These are phyloP conservation scores for Euclidium syriacum DNA, from an alignment of 345 rosid species.

Conservation along the genomic window DNA sequence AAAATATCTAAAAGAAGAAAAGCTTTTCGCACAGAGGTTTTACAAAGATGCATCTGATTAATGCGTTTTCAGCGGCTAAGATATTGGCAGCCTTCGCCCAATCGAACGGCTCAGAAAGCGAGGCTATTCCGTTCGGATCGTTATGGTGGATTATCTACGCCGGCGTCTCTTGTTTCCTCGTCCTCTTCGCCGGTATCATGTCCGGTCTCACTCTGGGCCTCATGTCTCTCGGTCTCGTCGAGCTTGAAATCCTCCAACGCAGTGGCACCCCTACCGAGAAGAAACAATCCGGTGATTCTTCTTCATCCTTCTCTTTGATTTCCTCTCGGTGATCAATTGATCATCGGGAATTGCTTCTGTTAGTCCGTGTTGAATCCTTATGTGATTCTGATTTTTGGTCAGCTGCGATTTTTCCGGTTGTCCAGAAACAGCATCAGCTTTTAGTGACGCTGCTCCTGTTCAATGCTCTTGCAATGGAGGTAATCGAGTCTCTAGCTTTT, in stretches of 20 bases:
- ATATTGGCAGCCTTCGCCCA: constrained; percentile 34
- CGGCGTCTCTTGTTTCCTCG: constrained; percentile 69
- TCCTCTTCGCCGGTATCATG: constrained; percentile 92
- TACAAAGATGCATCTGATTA: constrained; percentile 52
- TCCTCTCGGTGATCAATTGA: neutral
- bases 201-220: constrained; percentile 93
- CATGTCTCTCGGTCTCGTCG: constrained; percentile 91
- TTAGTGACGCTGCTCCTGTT: constrained; percentile 84
- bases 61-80: constrained; percentile 51
- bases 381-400: neutral
- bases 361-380: neutral
- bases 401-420: constrained; percentile 87
- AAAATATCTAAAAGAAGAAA: neutral
- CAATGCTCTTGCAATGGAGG: constrained; percentile 96
- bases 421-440: constrained; percentile 94
- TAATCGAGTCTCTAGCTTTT: constrained; percentile 18
- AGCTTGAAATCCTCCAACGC: constrained; percentile 86
- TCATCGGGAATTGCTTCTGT: neutral
- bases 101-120: constrained; percentile 22
- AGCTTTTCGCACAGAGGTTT: neutral
- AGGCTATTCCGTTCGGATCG: constrained; percentile 55
- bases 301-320: neutral
- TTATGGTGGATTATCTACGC: constrained; percentile 57
- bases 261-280: constrained; percentile 76
- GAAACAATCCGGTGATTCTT: constrained; percentile 73